These are phyloP conservation scores for Posidonia australis DNA, from an alignment of 106 monocot species.

Conservation along the genomic window DNA sequence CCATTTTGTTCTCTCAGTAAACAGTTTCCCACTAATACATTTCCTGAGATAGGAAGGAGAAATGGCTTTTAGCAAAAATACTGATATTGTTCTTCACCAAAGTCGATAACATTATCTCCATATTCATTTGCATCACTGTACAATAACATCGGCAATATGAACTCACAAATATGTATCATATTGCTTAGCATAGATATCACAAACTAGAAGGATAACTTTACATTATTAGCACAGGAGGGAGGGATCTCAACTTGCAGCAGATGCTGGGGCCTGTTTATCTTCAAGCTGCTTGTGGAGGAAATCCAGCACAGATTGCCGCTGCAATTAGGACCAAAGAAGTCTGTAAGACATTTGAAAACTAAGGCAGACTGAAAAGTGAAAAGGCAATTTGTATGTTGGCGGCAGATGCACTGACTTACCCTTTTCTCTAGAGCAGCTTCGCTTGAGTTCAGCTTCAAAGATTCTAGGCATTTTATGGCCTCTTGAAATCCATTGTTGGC, in stretches of 20 bases:
- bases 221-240: not conserved
- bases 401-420: conserved; percentile 30
- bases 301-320: conserved; percentile 61
- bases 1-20: too few relatives aligned
- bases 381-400: too few relatives aligned
- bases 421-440: conserved; percentile 52
- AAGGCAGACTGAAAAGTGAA: not conserved
- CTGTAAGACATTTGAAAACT: not conserved
- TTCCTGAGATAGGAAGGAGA: too few relatives aligned
- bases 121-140: too few relatives aligned
- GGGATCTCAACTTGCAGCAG: conserved; percentile 18
- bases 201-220: not conserved
- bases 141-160: too few relatives aligned
- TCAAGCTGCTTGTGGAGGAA: conserved; percentile 56
- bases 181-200: not conserved
- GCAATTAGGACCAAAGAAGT: conserved; percentile 12
- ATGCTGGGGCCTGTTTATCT: conserved; percentile 20
- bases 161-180: not conserved
- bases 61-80: conserved; percentile 15
- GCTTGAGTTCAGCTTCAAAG: conserved; percentile 54
- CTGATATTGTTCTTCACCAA: too few relatives aligned
- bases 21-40: too few relatives aligned
- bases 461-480: conserved; percentile 68
- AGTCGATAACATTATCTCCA: too few relatives aligned
- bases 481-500: conserved; percentile 68